These are phyloP conservation scores for Globisporangium emineosum DNA, from an alignment of 352 stramenopile species.

Conservation along the genomic window DNA sequence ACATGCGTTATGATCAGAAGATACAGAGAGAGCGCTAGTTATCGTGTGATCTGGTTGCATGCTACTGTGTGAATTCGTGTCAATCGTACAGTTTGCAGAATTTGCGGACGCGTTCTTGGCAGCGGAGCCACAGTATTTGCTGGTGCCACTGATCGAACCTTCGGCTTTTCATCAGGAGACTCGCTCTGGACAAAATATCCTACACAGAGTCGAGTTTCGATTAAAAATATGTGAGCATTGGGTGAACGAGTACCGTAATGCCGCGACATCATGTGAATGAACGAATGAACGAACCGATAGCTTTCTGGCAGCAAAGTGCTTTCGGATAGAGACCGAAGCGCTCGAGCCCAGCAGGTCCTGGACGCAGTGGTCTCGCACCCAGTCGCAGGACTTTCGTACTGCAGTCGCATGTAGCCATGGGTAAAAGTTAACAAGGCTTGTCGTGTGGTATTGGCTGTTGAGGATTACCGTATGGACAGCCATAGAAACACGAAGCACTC, in stretches of 20 bases:
- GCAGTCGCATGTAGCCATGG: neutral
- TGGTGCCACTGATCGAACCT: constrained; percentile 30
- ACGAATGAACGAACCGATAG: constrained; percentile 27
- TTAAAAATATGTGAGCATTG: neutral
- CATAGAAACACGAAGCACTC: neutral
- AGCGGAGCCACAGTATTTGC: constrained; percentile 21
- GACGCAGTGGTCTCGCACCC: constrained; percentile 48
- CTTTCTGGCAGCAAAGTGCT: constrained; percentile 38
- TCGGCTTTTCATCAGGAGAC: neutral
- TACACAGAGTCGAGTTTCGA: constrained; percentile 6
- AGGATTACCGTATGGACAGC: neutral
- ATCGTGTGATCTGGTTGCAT: neutral
- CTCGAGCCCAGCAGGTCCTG: constrained; percentile 32
- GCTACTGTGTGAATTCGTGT: neutral
- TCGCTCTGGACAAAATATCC: constrained; percentile 15
- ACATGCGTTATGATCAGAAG: too few relatives aligned
- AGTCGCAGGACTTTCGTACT: constrained; percentile 27
- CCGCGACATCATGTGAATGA: neutral
- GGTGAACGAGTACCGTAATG: neutral
- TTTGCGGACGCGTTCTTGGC: constrained; percentile 19
- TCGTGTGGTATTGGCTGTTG: neutral
- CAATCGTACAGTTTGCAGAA: constrained; percentile 51
- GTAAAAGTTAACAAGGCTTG: neutral
- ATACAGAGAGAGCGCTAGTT: neutral
- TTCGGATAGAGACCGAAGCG: constrained; percentile 24